A percentile compares a stretch with the other conserved stretches of the same genome.
These are phyloP conservation scores for Mycosphaerelloides madeirae DNA, from an alignment of 2,329 filamentous ascomycete genomes.

Conservation along the genomic window DNA sequence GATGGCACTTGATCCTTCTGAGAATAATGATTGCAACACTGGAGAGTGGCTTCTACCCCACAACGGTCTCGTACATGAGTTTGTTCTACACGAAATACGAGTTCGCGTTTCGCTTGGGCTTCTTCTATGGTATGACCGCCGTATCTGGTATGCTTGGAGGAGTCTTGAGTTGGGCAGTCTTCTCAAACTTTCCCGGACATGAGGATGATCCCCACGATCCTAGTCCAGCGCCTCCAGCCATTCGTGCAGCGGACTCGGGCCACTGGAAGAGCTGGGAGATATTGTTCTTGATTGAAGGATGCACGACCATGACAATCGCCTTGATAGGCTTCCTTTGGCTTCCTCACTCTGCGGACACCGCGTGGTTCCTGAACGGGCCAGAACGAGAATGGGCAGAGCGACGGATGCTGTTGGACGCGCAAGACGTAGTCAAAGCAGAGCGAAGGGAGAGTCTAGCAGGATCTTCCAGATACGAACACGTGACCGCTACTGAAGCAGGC, in stretches of 20 bases:
- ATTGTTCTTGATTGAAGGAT: slow-evolving; percentile 48
- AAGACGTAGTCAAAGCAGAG: slow-evolving; percentile 4
- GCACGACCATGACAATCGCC: slow-evolving; percentile 44
- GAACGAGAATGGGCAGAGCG: slow-evolving; percentile 46
- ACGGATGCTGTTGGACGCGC: slow-evolving; percentile 36
- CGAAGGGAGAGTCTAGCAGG: slow-evolving; percentile 9
- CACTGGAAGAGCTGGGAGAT: slow-evolving; percentile 49
- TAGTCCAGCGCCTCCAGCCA: slow-evolving; percentile 4
- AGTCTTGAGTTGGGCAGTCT: slow-evolving; percentile 48
- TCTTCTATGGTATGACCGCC: slow-evolving; percentile 56
- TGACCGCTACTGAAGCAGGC: background rate
- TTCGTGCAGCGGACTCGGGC: background rate
- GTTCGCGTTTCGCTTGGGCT: slow-evolving; percentile 49
- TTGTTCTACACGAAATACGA: slow-evolving; percentile 57
- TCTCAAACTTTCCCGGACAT: slow-evolving; percentile 37
- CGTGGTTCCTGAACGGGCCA: slow-evolving; percentile 48
- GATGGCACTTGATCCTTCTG: slow-evolving; percentile 46
- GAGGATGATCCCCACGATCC: slow-evolving; percentile 4
- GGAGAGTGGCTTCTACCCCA: slow-evolving; percentile 57
- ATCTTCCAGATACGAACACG: slow-evolving; percentile 1
- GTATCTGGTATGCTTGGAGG: slow-evolving; percentile 56
- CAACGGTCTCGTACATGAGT: slow-evolving; percentile 55
- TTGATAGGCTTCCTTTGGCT: slow-evolving; percentile 48
- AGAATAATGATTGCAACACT: slow-evolving; percentile 45
- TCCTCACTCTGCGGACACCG: slow-evolving; percentile 45